Evolutionary conservation across 768 basidiomycete genomes (phyloP).

Genomic region (Naematelia encephala): DNA sequence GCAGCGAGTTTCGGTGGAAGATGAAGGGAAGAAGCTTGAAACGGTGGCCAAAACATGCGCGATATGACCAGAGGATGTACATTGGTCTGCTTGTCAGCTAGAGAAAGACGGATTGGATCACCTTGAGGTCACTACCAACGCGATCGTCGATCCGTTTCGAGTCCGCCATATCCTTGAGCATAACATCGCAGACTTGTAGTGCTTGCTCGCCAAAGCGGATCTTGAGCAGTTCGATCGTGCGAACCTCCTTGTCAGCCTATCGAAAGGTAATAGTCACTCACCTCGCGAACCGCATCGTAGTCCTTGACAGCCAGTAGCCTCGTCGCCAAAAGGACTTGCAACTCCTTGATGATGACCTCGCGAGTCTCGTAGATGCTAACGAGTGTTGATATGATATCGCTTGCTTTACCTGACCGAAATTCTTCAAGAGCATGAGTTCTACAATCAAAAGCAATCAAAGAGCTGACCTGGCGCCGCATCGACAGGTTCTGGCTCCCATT

Average conservation of each 20-base stretch:
- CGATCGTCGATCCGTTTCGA: slow-evolving; percentile 85
- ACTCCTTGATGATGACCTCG: slow-evolving; percentile 91
- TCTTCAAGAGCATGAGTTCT: slow-evolving; percentile 55
- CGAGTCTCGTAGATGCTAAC: slow-evolving; percentile 97
- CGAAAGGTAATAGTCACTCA: slow-evolving; percentile 31
- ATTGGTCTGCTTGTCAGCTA: slow-evolving; percentile 57
- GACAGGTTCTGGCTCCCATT: slow-evolving; percentile 93
- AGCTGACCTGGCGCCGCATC: slow-evolving; percentile 86
- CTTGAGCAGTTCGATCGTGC: slow-evolving; percentile 90
- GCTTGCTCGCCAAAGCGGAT: slow-evolving; percentile 91
- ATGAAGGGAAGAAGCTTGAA: slow-evolving; percentile 66
- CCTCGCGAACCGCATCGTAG: slow-evolving; percentile 72
- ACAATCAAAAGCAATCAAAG: neutral
- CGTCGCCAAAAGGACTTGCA: slow-evolving; percentile 86
- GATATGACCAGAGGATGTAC: slow-evolving; percentile 90
- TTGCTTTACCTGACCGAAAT: slow-evolving; percentile 83
- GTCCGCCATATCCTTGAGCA: slow-evolving; percentile 96
- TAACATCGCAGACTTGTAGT: slow-evolving; percentile 93
- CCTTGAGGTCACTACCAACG: slow-evolving; percentile 69
- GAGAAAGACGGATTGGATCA: slow-evolving; percentile 49
- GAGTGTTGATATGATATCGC: slow-evolving; percentile 91
- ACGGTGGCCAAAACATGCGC: slow-evolving; percentile 87
- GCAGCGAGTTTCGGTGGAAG: slow-evolving; percentile 81
- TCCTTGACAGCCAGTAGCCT: slow-evolving; percentile 74
- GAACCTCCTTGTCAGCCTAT: slow-evolving; percentile 58